A percentile compares a stretch with the other conserved stretches of the same genome.
These are phyloP conservation scores for Diatrype stigma DNA, from an alignment of 2,329 filamentous ascomycete genomes.

Conservation along the genomic window DNA sequence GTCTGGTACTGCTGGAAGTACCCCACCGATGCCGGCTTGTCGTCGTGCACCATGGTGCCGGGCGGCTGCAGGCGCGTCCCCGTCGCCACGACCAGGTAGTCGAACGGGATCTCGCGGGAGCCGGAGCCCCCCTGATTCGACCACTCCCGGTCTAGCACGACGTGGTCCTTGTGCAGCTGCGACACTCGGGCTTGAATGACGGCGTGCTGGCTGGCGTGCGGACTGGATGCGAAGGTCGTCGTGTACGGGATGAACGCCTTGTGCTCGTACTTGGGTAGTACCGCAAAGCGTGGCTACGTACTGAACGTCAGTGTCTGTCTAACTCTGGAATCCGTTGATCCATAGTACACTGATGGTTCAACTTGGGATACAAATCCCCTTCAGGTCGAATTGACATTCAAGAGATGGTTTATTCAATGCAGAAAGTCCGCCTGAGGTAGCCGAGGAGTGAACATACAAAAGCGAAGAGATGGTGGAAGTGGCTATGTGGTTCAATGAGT, in stretches of 20 bases:
- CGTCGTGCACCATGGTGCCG: constrained; percentile 21
- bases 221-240: constrained; percentile 27
- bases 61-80: constrained; percentile 31
- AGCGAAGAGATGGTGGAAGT: no score
- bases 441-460: no score
- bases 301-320: no score
- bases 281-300: constrained; percentile 36
- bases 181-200: constrained; percentile 12
- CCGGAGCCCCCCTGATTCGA: no score
- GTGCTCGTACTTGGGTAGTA: constrained; percentile 38
- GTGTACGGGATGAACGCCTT: constrained; percentile 47
- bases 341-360: no score
- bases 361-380: no score
- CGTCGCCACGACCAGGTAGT: constrained; percentile 40
- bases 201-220: constrained; percentile 25
- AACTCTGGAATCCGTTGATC: no score
- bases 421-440: no score
- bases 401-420: no score
- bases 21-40: constrained; percentile 20
- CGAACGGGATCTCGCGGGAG: constrained; percentile 30
- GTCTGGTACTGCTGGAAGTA: constrained; percentile 26
- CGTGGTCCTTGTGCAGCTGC: constrained; percentile 22
- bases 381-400: no score
- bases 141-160: constrained; percentile 29
- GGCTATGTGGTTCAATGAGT: no score